Base-by-base conservation (phyloP, 192 early-diverging fungal species). In the Entrophospora sp. region DNA sequence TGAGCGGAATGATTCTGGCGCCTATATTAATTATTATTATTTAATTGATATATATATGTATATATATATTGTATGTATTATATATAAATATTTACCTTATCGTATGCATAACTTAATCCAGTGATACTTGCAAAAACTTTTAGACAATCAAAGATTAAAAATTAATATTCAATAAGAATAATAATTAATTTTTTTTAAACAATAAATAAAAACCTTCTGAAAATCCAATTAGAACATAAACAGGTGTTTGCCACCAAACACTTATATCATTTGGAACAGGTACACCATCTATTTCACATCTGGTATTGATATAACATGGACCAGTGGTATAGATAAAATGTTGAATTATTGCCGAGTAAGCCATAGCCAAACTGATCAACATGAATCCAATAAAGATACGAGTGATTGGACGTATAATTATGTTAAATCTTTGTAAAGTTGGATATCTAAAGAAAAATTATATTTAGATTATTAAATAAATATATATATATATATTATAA, bases 341-440 rank as follows among this genome's bases (percentile, higher is more conserved):
- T 65, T 91, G 89, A 30, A 87, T 70, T 44, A 79, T 66, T 10
- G 87, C 80, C 0, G 83, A 75, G 48, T 80, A 85, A 37, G 68
- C 80, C 77, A 90, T 83, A 49, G 82, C 73, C 12, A 78, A 25
- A 6, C 79, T 69, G 46, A 73, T 75, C 20, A 85, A 73, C 32
- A 85, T 55, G 73, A 91, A 88, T 27, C 89, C 89, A 34, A 86
- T 59, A 27, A 80, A 67, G 49, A 91, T 91, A 58, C 87, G 84
- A 42, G 70, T 45, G 37, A 91, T 75, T 25, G 87, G 86, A 25
- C 80, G 71, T 45, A 87, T 68, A 16, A 73, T 66, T 30, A 79
- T 59, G n/a, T 82, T 79, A 32, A 71, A 61, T 43, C 78, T 70
- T 61, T 76, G 75, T 53, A 89, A 63, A 27, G 46, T 45, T 3